phyloP scores from a whole-genome alignment of 1,139 yeast species.

The Blastobotrys elegans region DNA sequence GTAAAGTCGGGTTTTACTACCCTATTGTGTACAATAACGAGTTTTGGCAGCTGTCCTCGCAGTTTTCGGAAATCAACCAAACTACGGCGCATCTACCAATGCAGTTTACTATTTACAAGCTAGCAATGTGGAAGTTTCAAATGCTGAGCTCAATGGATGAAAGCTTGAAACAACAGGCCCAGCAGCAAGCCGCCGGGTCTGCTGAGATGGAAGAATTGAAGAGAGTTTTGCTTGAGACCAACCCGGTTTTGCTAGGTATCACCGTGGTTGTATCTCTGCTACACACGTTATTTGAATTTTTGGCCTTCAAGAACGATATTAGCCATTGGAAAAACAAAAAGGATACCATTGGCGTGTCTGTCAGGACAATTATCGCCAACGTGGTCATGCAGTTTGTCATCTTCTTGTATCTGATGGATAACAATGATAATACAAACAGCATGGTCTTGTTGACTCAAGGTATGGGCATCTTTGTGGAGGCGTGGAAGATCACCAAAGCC shows the following conservation, averaged over 20 bases:
- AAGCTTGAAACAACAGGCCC: constrained; percentile 31
- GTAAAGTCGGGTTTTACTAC: constrained; percentile 24
- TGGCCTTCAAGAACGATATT: constrained; percentile 40
- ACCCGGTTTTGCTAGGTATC: constrained; percentile 34
- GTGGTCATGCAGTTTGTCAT: constrained; percentile 39
- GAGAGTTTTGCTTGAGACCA: constrained; percentile 37
- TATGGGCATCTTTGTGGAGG: constrained; percentile 38
- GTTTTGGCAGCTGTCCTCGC: constrained; percentile 39
- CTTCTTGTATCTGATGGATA: constrained; percentile 37
- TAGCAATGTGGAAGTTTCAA: constrained; percentile 34
- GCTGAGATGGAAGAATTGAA: constrained; percentile 37
- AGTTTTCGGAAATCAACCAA: constrained; percentile 34
- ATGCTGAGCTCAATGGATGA: constrained; percentile 29
- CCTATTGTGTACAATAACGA: constrained; percentile 35
- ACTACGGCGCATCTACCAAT: constrained; percentile 27
- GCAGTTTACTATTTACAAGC: constrained; percentile 30
- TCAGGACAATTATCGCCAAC: constrained; percentile 39
- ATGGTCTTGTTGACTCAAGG: constrained; percentile 39
- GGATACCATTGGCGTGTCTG: constrained; percentile 39
- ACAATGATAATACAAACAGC: constrained; percentile 38
- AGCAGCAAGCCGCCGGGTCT: constrained; percentile 24
- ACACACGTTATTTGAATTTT: constrained; percentile 37
- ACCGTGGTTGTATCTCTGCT: constrained; percentile 36
- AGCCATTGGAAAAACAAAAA: constrained; percentile 39
- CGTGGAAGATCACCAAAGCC: constrained; percentile 41